Conservation (phyloP, 371 early-diverging fungal genomes). For the Saksenaea vasiformis region DNA sequence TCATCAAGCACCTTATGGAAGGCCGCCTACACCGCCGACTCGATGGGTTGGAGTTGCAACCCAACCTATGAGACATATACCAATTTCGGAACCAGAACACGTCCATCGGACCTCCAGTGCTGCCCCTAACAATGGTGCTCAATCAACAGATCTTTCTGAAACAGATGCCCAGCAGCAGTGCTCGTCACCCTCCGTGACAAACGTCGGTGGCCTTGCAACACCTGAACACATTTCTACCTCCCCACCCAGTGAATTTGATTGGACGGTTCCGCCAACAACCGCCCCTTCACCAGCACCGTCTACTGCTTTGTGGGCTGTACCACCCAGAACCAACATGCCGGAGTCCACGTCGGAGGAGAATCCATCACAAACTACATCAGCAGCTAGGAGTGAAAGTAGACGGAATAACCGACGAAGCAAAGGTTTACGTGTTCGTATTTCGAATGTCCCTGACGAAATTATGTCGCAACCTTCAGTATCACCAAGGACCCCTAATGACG, state of each 20-base stretch:
- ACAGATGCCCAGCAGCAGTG: neutral
- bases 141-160: neutral
- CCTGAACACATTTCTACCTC: neutral
- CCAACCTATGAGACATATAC: neutral
- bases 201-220: neutral
- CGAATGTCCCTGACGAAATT: neutral
- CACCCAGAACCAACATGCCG: slow-evolving; percentile 9
- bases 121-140: neutral
- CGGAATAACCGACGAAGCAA: neutral
- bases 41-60: neutral
- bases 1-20: slow-evolving; percentile 8
- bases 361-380: neutral
- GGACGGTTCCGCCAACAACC: slow-evolving; percentile 9
- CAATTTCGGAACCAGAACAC: slow-evolving; percentile 2
- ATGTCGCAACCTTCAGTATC: neutral
- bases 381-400: neutral
- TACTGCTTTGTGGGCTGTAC: slow-evolving; percentile 25
- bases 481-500: neutral
- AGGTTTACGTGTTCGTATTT: neutral
- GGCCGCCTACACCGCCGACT: slow-evolving; percentile 8
- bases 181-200: neutral
- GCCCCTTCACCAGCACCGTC: slow-evolving; percentile 8
- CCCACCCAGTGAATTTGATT: neutral
- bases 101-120: slow-evolving; percentile 4
- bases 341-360: neutral